These are phyloP conservation scores for Notholithocarpus densiflorus DNA, from an alignment of 306 rosid species.

Conservation along the genomic window DNA sequence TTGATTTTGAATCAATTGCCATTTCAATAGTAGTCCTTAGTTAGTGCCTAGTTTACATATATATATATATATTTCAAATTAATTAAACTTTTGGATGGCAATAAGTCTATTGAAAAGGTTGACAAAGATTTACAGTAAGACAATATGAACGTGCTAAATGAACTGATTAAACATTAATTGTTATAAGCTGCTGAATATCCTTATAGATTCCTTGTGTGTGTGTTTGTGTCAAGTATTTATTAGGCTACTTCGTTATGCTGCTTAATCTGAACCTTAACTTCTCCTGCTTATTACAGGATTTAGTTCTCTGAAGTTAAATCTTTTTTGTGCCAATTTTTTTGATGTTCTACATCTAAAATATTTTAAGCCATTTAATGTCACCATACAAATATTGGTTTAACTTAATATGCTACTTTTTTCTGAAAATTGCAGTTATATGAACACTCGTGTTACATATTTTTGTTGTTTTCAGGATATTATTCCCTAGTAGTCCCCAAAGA, in stretches of 20 bases:
- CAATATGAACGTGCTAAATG: background rate
- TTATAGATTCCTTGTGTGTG: background rate
- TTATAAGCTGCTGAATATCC: background rate
- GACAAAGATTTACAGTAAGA: background rate
- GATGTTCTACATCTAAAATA: background rate
- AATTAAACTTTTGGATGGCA: background rate
- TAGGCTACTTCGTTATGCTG: background rate
- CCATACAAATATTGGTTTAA: background rate
- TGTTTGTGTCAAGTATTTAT: background rate
- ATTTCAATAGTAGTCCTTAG: no score
- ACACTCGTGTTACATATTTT: background rate
- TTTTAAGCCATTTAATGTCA: background rate
- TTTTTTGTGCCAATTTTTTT: background rate
- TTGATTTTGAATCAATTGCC: background rate
- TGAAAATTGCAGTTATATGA: background rate
- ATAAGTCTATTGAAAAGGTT: background rate
- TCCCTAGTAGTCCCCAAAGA: slow-evolving; percentile 11
- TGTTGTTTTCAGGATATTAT: slow-evolving; percentile 5
- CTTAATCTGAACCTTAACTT: background rate
- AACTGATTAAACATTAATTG: background rate
- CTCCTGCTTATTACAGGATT: background rate
- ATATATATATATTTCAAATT: background rate
- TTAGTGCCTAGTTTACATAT: background rate
- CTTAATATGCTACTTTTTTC: background rate
- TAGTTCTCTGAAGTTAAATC: background rate